Base-by-base conservation (phyloP, 257 asterid genomes). In the Orobanche coerulescens region DNA sequence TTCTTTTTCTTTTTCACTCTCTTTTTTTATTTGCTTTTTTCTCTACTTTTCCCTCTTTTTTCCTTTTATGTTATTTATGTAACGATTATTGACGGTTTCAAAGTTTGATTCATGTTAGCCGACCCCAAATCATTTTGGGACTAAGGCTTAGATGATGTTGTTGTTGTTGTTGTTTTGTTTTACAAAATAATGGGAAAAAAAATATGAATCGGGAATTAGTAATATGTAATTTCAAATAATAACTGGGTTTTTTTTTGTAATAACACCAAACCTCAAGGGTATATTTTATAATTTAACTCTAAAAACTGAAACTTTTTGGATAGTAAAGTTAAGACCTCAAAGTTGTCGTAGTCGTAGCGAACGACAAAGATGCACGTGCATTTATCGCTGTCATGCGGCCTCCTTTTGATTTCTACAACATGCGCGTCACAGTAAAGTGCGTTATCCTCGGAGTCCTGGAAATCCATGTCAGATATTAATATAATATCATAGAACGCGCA, bases 281-380 rank as follows among this genome's bases (percentile, higher is more conserved):
- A 30, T 2, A 30, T 43, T 47, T 19, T 19, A 2, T 23, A 24
- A 10, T 49, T 24, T 11, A 49, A 49, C 52, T 5, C 24, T 26
- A 7, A 12, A 34, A 18, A 15, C 0, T 15, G 49, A 8, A 26
- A 6, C 14, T 30, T 20, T 2, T 19, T 5, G 1, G 37, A 40
- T 1, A 36, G 47, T 33, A 61, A 31, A 48, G 56, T 64, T 61
- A 71, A 8, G 36, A 82, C 97, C 97, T 84, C 85, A 65, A 55
- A 11, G 25, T 51, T 61, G 71, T 86, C 92, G 4, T 40, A 56
- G 69, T 84, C 90, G 13, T 70, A 88, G 16, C 82, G 85, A 39
- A 88, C 90, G 15, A 50, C 68, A 74, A 88, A 88, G 60, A 72
- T 64, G 78, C 98, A 92, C 12, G 77, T 70, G 80, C 98, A 92